Conservation (phyloP, 306 rosid genomes). For the Erythrophleum fordii region DNA sequence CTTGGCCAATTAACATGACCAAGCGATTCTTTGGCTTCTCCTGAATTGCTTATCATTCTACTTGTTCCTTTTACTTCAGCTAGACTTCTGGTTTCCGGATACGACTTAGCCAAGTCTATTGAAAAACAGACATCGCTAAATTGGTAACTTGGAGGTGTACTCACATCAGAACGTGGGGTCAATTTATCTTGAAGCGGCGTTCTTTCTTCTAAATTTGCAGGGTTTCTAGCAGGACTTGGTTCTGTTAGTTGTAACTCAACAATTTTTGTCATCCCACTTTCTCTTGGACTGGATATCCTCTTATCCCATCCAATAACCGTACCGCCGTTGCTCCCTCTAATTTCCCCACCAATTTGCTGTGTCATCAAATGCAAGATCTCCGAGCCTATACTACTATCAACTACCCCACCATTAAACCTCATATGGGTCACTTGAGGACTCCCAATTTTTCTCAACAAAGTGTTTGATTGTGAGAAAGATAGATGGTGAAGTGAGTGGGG, state of each 20-base stretch:
- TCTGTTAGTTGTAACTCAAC: conserved; percentile 37
- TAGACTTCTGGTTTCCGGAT: conserved; percentile 9
- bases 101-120: conserved; percentile 62
- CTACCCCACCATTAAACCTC: not conserved
- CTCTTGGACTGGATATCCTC: conserved; percentile 43
- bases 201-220: conserved; percentile 30
- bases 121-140: conserved; percentile 63
- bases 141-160: conserved; percentile 45
- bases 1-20: conserved; percentile 27
- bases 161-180: conserved; percentile 44
- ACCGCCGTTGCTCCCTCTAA: not conserved
- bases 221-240: not conserved
- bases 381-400: not conserved
- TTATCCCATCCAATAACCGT: conserved; percentile 43
- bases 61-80: not conserved
- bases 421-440: not conserved
- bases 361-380: conserved; percentile 49
- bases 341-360: conserved; percentile 35
- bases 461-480: conserved; percentile 30
- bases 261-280: conserved; percentile 2
- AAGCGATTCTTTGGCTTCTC: conserved; percentile 29
- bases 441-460: conserved; percentile 25
- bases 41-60: conserved; percentile 10
- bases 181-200: conserved; percentile 41
- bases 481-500: not conserved